Base-by-base conservation (phyloP, 495 filamentous ascomycete species). In the Aspergillus saccharolyticus region DNA sequence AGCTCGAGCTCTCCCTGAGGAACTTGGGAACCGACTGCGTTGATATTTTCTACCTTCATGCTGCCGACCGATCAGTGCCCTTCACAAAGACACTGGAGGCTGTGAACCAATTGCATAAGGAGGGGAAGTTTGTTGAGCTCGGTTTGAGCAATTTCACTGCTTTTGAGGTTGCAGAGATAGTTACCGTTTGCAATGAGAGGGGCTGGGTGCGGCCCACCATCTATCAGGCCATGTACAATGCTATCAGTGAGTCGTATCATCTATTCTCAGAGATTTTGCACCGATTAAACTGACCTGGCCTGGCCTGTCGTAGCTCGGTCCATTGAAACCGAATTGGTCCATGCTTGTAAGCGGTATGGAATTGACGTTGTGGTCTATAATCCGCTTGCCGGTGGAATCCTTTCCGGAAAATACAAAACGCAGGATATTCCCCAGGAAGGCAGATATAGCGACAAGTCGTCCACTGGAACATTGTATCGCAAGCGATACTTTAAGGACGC, bases 361-460 rank as follows among this genome's bases (percentile, higher is more conserved):
- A 76, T 97, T 24, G 89, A 94, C 58, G 82, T 96, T 21, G 91
- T 96, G 22, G 78, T 93, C n/a, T 96, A 97, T 72, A 96, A 96
- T 69, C 92, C 92, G 0, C 74, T 89, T 51, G 90, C 89, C 10
- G 91, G 91, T 5, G 92, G 92, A 0, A 69, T 96, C 18, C 88
- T 96, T 65, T 86, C 85, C 21, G 90, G 91, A 53, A 94, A 94
- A 66, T 91, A 91, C 75, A 91, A 89, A 74, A 80, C 81, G 39
- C 72, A 69, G 25, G 88, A 89, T 66, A 71, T 86, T 0, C 89
- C 89, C 5, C 66, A 69, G 0, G 80, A 84, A 47, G 90, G 92
- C 4, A 81, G 92, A 15, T 96, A 84, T 71, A 84, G 80, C 54
- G 78, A 87, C 55, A 71, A 69, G n/a, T 66, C 62, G 30, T 56